Conservation (phyloP, 2,329 filamentous ascomycete genomes). For the Corniculantispora saksenae region DNA sequence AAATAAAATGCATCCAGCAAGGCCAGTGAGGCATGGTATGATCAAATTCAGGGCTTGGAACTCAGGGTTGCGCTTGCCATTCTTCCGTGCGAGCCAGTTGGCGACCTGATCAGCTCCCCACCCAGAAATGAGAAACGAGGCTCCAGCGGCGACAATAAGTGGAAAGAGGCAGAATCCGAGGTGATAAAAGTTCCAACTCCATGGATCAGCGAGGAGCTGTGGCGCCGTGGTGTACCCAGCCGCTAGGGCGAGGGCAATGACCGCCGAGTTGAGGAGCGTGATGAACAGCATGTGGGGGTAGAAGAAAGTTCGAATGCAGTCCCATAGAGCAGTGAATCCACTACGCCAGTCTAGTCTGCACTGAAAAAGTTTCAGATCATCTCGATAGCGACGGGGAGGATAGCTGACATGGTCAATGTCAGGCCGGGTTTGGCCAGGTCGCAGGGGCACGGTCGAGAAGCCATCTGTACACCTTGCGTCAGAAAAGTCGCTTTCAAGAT, state of each 20-base stretch:
- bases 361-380: constrained; percentile 36
- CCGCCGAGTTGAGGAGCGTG: constrained; percentile 31
- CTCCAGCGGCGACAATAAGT: constrained; percentile 23
- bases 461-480: constrained; percentile 16
- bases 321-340: constrained; percentile 25
- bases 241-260: constrained; percentile 33
- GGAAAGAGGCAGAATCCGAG: constrained; percentile 31
- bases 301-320: constrained; percentile 33
- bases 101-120: constrained; percentile 32
- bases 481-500: neutral
- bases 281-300: constrained; percentile 38
- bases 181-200: constrained; percentile 32
- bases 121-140: constrained; percentile 30
- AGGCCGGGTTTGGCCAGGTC: constrained; percentile 29
- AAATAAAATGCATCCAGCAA: constrained; percentile 34
- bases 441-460: constrained; percentile 27
- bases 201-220: constrained; percentile 28
- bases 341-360: constrained; percentile 30
- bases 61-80: constrained; percentile 34
- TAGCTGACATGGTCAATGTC: constrained; percentile 31
- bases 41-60: constrained; percentile 34
- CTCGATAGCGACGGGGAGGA: constrained; percentile 30
- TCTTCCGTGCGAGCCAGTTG: constrained; percentile 31
- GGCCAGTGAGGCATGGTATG: constrained; percentile 30
- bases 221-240: constrained; percentile 26